A percentile compares a stretch with the other conserved stretches of the same genome.
phyloP scores from a whole-genome alignment of 306 rosid genomes.

The Dicorynia guianensis region DNA sequence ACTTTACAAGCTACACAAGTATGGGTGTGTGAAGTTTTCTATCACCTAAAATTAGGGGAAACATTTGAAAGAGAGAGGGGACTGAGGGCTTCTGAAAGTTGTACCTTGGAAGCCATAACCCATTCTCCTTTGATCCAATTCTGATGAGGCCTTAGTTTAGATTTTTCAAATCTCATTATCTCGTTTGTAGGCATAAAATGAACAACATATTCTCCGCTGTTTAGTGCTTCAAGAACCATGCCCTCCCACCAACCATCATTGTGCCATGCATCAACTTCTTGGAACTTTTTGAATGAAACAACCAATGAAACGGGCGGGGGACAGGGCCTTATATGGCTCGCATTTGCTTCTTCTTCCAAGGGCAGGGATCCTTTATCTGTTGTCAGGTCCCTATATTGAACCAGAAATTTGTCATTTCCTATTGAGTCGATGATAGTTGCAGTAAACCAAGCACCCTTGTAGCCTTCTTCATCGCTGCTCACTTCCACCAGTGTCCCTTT shows the following conservation, averaged over 20 bases:
- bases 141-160: conserved; percentile 55
- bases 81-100: conserved; percentile 5
- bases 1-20: not conserved
- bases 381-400: conserved; percentile 51
- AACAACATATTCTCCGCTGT: conserved; percentile 39
- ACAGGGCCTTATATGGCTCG: conserved; percentile 49
- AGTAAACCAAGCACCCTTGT: conserved; percentile 55
- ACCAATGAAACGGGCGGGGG: conserved; percentile 46
- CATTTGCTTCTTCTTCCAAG: conserved; percentile 48
- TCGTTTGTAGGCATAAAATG: conserved; percentile 46
- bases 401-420: conserved; percentile 46
- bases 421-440: conserved; percentile 41
- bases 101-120: conserved; percentile 53
- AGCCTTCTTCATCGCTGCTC: conserved; percentile 51
- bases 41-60: conserved; percentile 9
- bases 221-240: conserved; percentile 39
- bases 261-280: conserved; percentile 61
- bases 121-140: conserved; percentile 58
- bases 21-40: conserved; percentile 7
- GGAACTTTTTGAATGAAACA: conserved; percentile 34
- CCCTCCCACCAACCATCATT: conserved; percentile 76
- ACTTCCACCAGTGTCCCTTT: conserved; percentile 53
- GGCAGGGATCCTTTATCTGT: conserved; percentile 47
- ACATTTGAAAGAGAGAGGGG: not conserved
- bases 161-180: conserved; percentile 33